Evolutionary conservation across 1,284 basidiomycete genomes (phyloP).

Genomic region (Apiotrichum gamsii): DNA sequence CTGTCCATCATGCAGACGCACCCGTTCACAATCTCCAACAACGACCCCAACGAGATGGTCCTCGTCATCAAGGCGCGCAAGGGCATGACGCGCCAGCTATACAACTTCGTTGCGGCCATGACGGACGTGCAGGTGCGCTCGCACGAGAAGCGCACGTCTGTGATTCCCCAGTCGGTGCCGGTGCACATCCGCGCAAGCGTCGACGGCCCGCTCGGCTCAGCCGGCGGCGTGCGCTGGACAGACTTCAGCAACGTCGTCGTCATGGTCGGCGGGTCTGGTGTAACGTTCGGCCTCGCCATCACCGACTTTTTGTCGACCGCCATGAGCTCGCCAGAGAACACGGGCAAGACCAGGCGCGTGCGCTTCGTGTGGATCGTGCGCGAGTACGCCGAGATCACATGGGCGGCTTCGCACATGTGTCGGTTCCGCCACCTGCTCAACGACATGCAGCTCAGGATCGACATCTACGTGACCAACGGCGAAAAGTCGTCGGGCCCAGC

Average conservation of each 20-base stretch:
- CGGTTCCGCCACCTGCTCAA: conserved; percentile 63
- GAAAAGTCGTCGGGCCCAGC: not conserved
- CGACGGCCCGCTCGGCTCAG: conserved; percentile 72
- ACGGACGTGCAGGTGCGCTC: conserved; percentile 23
- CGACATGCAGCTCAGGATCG: conserved; percentile 59
- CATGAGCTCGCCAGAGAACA: conserved; percentile 38
- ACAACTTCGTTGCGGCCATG: conserved; percentile 52
- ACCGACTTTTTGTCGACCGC: conserved; percentile 65
- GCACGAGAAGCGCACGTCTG: not conserved
- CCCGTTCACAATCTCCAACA: conserved; percentile 72
- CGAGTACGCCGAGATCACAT: conserved; percentile 75
- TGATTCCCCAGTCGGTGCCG: conserved; percentile 17
- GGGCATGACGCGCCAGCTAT: conserved; percentile 68
- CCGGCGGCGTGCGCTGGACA: conserved; percentile 61
- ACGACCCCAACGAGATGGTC: conserved; percentile 61
- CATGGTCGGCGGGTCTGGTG: conserved; percentile 72
- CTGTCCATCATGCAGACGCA: conserved; percentile 65
- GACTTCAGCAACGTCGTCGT: conserved; percentile 61
- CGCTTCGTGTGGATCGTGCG: conserved; percentile 79
- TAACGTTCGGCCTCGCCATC: conserved; percentile 67
- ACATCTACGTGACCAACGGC: conserved; percentile 70
- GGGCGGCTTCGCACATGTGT: conserved; percentile 67
- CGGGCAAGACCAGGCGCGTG: conserved; percentile 56
- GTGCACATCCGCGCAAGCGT: conserved; percentile 59
- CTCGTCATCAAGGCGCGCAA: conserved; percentile 69